Evolutionary conservation across 257 asterid species (phyloP), one percentile per base, ranked within the genome.

Genomic region (Petunia secreta): DNA sequence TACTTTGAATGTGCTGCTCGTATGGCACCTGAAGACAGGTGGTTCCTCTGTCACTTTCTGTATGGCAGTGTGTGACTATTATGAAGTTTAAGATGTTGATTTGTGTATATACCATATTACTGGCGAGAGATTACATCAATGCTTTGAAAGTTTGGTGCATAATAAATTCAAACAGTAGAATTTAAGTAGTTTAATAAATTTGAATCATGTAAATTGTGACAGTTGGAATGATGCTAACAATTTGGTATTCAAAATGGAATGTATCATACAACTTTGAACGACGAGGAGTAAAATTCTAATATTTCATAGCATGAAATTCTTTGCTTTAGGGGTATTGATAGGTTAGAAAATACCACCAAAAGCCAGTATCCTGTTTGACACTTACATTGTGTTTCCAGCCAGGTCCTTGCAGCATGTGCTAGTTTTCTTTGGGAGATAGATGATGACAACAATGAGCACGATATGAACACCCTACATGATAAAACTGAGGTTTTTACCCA

Each of bases 401-500:
- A 92, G 81, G 90, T 93, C 75, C 96, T 87, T 73, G 97, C 95
- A 62, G 96, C 95, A 69, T 89, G 88, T 80, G 96, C 98, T 58
- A 88, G 87, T 81, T 92, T 93, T 82, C 89, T 95, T 59, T 95
- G 98, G 99, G 90, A 89, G 48, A 77, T 88, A 8, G 95, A 87
- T 73, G 92, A 84, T 14, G 78, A 53, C 1, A 88, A 89, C 63
- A 86, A 84, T 4, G 93, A 90, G 92, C 25, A 25, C 16, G 91
- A 85, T 40, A 92, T 84, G 73, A 57, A 14, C 66, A 60, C 57
- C 13, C 76, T 77, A 37, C 66, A 65, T 64, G 80, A 79, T 0
- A 71, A 73, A 38, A 34, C 75, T 65, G 78, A 84, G 92, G 97
- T 93, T 16, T 53, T 37, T 37, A 43, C 54, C 43, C 15, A 41